Percentiles rank a stretch among this genome's conserved stretches.
These are phyloP conservation scores for Apiospora rasikravindrae DNA, from an alignment of 2,329 filamentous ascomycete genomes.

Conservation along the genomic window DNA sequence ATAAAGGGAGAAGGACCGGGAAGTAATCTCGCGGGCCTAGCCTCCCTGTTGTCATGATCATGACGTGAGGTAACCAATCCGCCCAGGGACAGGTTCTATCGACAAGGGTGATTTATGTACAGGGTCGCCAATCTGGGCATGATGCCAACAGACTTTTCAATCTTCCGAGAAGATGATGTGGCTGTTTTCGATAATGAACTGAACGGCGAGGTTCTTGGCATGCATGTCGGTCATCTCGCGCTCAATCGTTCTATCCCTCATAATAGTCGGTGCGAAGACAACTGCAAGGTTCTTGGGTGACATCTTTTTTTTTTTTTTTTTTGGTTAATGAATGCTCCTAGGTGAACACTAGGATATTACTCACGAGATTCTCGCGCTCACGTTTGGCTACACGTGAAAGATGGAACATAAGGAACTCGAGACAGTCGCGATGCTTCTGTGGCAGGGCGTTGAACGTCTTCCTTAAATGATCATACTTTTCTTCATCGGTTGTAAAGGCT, in stretches of 20 bases:
- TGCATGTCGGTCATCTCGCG: conserved; percentile 97
- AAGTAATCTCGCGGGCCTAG: conserved; percentile 15
- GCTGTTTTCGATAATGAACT: conserved; percentile 92
- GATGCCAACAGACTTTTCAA: not conserved
- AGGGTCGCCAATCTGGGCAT: not conserved
- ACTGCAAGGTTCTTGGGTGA: conserved; percentile 95
- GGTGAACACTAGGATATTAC: conserved; percentile 36
- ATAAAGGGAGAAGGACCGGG: not conserved
- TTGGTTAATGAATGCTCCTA: not conserved
- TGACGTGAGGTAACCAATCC: not conserved
- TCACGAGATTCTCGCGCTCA: conserved; percentile 82
- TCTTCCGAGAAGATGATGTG: conserved; percentile 74
- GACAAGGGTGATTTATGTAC: conserved; percentile 2
- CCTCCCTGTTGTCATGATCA: conserved; percentile 14
- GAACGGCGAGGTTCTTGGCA: conserved; percentile 87
- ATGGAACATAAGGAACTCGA: conserved; percentile 95
- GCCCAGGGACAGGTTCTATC: not conserved
- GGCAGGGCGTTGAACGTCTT: conserved; percentile 80
- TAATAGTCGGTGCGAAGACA: conserved; percentile 96
- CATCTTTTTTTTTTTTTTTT: conserved; percentile 75
- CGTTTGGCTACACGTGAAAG: conserved; percentile 83
- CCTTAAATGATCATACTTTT: conserved; percentile 74
- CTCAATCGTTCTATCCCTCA: conserved; percentile 88
- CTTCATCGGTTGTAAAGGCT: conserved; percentile 69
- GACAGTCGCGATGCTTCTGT: conserved; percentile 81